Evolutionary conservation across 495 filamentous ascomycete genomes (phyloP).

Genomic region (Elaphomyces granulatus): DNA sequence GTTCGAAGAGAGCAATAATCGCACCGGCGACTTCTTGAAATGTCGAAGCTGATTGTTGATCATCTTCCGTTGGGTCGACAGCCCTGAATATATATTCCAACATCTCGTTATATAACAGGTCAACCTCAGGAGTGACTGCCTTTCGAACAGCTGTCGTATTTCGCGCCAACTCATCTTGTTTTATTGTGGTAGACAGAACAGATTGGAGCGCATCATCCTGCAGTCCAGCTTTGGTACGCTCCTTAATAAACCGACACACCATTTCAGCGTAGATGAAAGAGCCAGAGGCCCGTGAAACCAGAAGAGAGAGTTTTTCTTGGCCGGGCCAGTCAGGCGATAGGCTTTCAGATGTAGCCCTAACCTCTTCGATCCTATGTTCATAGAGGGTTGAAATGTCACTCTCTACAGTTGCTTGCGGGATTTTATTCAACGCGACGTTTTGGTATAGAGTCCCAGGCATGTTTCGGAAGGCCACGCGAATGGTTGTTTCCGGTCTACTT

Average conservation of each 20-base stretch:
- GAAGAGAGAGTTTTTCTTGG: constrained; percentile 8
- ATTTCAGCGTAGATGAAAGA: constrained; percentile 33
- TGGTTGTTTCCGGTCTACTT: constrained; percentile 31
- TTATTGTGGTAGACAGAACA: too few species aligned
- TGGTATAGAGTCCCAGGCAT: constrained; percentile 10
- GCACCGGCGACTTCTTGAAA: too few species aligned
- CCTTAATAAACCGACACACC: constrained; percentile 24
- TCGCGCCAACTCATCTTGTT: too few species aligned
- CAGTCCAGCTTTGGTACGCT: too few species aligned
- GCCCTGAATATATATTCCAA: too few species aligned
- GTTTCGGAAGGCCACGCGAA: constrained; percentile 19
- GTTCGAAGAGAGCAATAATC: too few species aligned
- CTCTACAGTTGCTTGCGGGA: constrained; percentile 8
- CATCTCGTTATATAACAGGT: too few species aligned
- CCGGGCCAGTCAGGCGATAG: constrained; percentile 21
- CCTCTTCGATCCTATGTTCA: not conserved
- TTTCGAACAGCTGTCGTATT: too few species aligned
- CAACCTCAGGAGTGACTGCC: too few species aligned
- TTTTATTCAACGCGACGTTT: constrained; percentile 16
- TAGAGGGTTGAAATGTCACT: constrained; percentile 5
- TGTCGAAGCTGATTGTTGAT: too few species aligned
- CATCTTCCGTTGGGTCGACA: too few species aligned
- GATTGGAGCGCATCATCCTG: too few species aligned
- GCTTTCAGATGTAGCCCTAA: not conserved
- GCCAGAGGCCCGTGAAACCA: constrained; percentile 24